phyloP scores from a whole-genome alignment of 106 monocot species.

The Vanilla planifolia region DNA sequence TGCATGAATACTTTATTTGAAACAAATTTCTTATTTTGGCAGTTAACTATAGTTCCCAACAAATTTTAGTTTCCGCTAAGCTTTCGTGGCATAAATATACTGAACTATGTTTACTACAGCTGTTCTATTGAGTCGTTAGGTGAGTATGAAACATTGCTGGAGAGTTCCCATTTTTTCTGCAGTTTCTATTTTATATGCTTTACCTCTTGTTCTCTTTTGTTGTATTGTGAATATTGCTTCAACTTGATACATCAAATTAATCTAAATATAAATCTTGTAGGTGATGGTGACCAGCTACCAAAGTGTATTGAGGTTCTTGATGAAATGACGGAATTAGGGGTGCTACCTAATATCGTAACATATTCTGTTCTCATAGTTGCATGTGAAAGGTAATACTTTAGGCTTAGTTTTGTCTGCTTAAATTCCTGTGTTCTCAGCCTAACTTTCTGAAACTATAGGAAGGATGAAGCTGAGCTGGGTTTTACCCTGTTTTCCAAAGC shows the following conservation, averaged over 20 bases:
- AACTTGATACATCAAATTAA: neutral
- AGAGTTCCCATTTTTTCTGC: neutral
- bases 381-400: conserved; percentile 78
- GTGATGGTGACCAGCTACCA: conserved; percentile 73
- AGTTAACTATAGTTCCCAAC: too few relatives aligned
- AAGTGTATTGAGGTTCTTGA: conserved; percentile 66
- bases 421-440: conserved; percentile 8
- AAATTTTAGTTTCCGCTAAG: too few relatives aligned
- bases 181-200: neutral
- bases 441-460: conserved; percentile 39
- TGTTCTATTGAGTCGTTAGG: too few relatives aligned
- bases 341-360: conserved; percentile 70
- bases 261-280: conserved; percentile 32
- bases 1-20: too few relatives aligned
- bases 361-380: conserved; percentile 76
- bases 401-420: conserved; percentile 10
- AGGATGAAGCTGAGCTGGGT: conserved; percentile 67
- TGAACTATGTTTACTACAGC: too few relatives aligned
- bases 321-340: conserved; percentile 69
- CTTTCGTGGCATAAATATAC: too few relatives aligned
- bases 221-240: neutral
- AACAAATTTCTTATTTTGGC: too few relatives aligned
- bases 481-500: conserved; percentile 53
- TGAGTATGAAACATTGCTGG: too few relatives aligned
- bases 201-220: neutral